Evolutionary conservation across 768 basidiomycete genomes (phyloP), one percentile per base, ranked within the genome.

Genomic region (Boletus sensibilis): DNA sequence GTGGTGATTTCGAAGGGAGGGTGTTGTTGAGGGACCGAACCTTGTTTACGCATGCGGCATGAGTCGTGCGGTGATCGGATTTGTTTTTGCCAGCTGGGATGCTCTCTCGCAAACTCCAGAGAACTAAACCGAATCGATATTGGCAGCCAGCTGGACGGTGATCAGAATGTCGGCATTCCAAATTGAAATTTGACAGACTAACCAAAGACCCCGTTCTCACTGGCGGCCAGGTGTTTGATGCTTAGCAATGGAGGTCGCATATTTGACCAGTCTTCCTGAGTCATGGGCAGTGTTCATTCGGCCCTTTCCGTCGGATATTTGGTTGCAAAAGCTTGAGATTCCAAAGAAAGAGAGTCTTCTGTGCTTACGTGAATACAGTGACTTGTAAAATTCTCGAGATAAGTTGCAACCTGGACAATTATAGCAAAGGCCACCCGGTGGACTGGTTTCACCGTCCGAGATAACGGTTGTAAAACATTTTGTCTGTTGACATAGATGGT

Each of bases 141-240:
- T n/a, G n/a, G 9, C 31, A 16, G 31, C 41, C 53, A 37, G 27
- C n/a, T n/a, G n/a, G 35, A 34, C 21, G 27, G 20, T 46, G 49
- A 57, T 46, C 41, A 57, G 34, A 44, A 40, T 27, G 37, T 20
- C 29, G 18, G 2, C 27, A 50, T 64, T 50, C 31, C 40, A 57
- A 57, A 54, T 59, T 34, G 21, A 49, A 57, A 57, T 52, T 59
- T 34, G 21, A 49, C 18, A 54, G 43, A 56, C 59, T 21, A 52
- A 53, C 53, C 53, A 53, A 55, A 5, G n/a, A 16, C 18, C 43
- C 31, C 29, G n/a, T 41, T 56, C 50, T 52, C 50, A 52, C 38
- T 41, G 21, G 39, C 20, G 18, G 38, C 23, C 43, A 41, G 50
- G 37, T 42, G 38, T 33, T 45, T 56, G 38, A 50, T 57, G n/a